Evolutionary conservation across 495 filamentous ascomycete genomes (phyloP).

Genomic region (Cryomyces antarcticus): DNA sequence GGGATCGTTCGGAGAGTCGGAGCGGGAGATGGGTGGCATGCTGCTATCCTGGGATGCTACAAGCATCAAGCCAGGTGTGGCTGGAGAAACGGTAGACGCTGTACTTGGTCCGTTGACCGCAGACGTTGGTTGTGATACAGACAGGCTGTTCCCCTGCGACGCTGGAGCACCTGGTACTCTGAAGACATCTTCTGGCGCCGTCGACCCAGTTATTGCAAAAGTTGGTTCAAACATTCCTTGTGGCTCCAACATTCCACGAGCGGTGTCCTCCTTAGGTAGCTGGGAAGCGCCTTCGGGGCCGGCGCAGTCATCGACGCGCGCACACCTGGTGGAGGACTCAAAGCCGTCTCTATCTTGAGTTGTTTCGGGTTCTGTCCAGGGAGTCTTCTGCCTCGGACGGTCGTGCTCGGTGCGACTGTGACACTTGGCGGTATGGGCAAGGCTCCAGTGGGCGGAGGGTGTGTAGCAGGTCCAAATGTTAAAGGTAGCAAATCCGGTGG

Average conservation of each 20-base stretch:
- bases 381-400: slow-evolving; percentile 44
- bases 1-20: no score
- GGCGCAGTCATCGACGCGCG: no score
- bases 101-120: no score
- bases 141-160: background rate
- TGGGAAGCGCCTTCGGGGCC: no score
- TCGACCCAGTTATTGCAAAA: background rate
- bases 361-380: slow-evolving; percentile 62
- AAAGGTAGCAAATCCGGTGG: no score
- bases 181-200: background rate
- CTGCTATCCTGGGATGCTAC: slow-evolving; percentile 5
- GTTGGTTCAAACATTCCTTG: no score
- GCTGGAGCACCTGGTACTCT: background rate
- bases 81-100: no score
- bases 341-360: slow-evolving; percentile 68
- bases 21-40: slow-evolving; percentile 22
- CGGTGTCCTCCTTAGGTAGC: no score
- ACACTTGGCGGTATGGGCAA: background rate
- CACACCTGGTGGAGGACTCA: no score
- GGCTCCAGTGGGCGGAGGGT: background rate
- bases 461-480: background rate
- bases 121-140: no score
- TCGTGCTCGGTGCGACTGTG: background rate
- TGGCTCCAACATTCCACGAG: no score
- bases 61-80: no score